phyloP scores from a whole-genome alignment of 2,329 filamentous ascomycete genomes.

The Diaporthe amygdali region DNA sequence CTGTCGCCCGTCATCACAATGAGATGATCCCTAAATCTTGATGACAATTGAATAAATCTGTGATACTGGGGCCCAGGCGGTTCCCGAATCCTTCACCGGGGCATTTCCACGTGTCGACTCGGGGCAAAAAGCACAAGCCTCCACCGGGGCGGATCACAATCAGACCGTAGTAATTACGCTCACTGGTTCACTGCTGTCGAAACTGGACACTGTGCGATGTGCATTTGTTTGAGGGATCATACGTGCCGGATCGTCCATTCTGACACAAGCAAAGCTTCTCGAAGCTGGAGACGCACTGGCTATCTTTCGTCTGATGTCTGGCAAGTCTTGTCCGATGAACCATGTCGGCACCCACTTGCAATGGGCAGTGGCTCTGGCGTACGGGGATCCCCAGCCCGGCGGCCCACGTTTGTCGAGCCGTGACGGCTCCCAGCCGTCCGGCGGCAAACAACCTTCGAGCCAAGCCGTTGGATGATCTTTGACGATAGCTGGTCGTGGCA shows the following conservation, averaged over 20 bases:
- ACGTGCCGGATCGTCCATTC: neutral
- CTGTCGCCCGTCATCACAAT: neutral
- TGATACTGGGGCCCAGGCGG: neutral
- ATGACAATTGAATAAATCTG: neutral
- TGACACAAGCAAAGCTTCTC: neutral
- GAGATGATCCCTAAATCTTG: neutral
- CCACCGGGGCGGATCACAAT: neutral
- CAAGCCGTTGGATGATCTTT: conserved; percentile 31
- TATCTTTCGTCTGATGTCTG: conserved; percentile 17
- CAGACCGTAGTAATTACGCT: neutral
- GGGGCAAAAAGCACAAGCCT: neutral
- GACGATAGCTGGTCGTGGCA: neutral
- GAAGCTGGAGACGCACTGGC: neutral
- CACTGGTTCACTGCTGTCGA: neutral
- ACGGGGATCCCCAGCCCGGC: conserved; percentile 13
- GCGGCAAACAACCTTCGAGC: conserved; percentile 21
- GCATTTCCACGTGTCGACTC: conserved; percentile 1
- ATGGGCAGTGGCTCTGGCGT: neutral
- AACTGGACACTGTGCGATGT: neutral
- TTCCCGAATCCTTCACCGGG: conserved; percentile 2
- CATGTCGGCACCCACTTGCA: conserved; percentile 8
- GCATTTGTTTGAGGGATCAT: neutral
- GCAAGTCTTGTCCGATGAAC: conserved; percentile 6
- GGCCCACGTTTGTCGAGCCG: neutral
- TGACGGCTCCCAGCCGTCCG: conserved; percentile 6